These are phyloP conservation scores for Solanum pinnatisectum DNA, from an alignment of 257 asterid species.

Conservation along the genomic window DNA sequence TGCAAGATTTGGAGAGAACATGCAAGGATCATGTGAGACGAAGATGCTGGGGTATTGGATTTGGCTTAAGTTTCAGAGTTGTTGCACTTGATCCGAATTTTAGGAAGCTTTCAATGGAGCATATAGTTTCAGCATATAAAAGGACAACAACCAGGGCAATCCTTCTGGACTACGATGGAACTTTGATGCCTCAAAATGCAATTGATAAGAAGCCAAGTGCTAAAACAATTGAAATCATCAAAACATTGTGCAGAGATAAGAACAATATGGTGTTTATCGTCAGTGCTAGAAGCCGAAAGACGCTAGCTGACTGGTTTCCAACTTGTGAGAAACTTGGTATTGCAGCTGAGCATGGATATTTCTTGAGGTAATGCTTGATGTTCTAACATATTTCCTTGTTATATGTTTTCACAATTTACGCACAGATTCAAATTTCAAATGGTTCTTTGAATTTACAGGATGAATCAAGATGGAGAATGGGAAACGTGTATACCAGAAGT, in stretches of 20 bases:
- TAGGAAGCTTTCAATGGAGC: conserved; percentile 75
- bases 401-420: not conserved
- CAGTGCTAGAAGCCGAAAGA: conserved; percentile 51
- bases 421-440: not conserved
- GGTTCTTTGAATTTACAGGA: conserved; percentile 22
- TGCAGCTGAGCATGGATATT: conserved; percentile 90
- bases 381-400: not conserved
- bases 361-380: conserved; percentile 35
- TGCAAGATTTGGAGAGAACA: conserved; percentile 70
- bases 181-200: conserved; percentile 77
- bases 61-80: conserved; percentile 75
- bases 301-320: conserved; percentile 59
- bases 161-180: conserved; percentile 80
- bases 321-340: conserved; percentile 67
- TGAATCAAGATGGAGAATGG: conserved; percentile 63
- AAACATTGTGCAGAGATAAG: conserved; percentile 54
- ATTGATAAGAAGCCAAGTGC: conserved; percentile 78
- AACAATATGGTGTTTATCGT: conserved; percentile 62
- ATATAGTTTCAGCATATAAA: conserved; percentile 75
- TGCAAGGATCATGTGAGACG: conserved; percentile 71
- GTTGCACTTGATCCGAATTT: conserved; percentile 81
- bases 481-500: conserved; percentile 56
- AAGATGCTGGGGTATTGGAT: conserved; percentile 94
- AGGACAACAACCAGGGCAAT: conserved; percentile 60
- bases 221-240: conserved; percentile 52